Evolutionary conservation across 2,329 filamentous ascomycete genomes (phyloP), one percentile per base, ranked within the genome.

Genomic region (Stemphylium vesicarium): DNA sequence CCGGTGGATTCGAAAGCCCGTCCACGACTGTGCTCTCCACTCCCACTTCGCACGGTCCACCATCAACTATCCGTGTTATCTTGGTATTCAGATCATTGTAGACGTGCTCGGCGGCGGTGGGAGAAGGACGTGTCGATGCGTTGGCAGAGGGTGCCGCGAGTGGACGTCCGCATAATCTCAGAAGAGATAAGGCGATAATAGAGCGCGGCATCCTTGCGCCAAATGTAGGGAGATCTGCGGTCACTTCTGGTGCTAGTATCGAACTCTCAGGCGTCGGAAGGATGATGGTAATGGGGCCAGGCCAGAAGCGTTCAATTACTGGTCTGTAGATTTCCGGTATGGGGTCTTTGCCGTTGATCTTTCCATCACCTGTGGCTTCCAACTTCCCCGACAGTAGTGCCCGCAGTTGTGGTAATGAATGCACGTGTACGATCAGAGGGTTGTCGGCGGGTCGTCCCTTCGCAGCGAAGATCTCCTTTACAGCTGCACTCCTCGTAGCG

Each of bases 1-100:
- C 85, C 0, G 95, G 95, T 6, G 94, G 93, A 42, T 84, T 78
- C 53, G 86, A 91, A 12, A 98, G 79, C 0, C 95, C 95, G 69
- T 98, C 95, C 0, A 99, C 92, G 1, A 99, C 95, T 0, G 95
- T 99, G 72, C 92, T 97, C 77, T 99, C 95, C 0, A 99, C 92
- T 1, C 95, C 95, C 10, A 99, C 92, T 16, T 84, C 82, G 68
- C 93, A 98, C 0, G 87, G 78, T 0, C 95, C 95, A 2, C 94
- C 95, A 64, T 99, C 94, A 0, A 99, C 79, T 53, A 99, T 95
- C 5, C 94, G 81, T 65, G 90, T 87, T 61, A 99, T 96, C 43
- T 88, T 85, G 0, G 92, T 92, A 33, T 88, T 76, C 10, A 99
- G 80, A 72, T 99, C 95, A 58, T 96, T 88, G 18, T 87, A 82